These are phyloP conservation scores for Yamadazyma akitaensis DNA, from an alignment of 805 yeast species.

Conservation along the genomic window DNA sequence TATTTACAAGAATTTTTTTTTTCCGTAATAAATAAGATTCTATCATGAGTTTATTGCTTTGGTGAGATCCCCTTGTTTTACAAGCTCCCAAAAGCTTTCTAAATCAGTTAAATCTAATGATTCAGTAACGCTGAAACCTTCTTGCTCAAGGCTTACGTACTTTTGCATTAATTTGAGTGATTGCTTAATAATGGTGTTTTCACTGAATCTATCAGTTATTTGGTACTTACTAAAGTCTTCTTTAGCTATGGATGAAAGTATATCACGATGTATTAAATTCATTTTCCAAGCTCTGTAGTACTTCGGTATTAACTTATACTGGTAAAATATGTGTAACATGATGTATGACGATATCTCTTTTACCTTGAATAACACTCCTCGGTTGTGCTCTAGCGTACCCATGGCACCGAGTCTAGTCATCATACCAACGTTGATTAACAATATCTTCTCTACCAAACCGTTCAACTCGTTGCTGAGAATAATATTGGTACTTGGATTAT, in stretches of 20 bases:
- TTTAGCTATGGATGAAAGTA: neutral
- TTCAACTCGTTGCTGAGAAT: neutral
- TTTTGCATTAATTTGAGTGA: slow-evolving; percentile 5
- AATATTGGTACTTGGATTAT: neutral
- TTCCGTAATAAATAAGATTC: neutral
- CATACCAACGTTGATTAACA: neutral
- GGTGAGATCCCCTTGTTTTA: neutral
- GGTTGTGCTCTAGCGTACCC: neutral
- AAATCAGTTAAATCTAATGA: neutral
- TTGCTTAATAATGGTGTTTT: neutral
- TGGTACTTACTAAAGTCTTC: neutral
- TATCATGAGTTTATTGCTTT: neutral
- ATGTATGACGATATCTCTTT: neutral
- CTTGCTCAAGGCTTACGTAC: neutral
- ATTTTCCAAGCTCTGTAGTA: slow-evolving; percentile 8
- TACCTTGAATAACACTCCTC: neutral
- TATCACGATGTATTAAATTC: neutral
- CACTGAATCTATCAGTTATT: neutral
- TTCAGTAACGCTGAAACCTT: slow-evolving; percentile 1
- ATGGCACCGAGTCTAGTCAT: neutral
- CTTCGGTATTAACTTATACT: slow-evolving; percentile 2
- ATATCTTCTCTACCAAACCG: slow-evolving; percentile 1
- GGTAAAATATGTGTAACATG: neutral
- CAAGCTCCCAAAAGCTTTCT: slow-evolving; percentile 1
- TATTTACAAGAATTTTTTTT: neutral